phyloP scores from a whole-genome alignment of 2,329 filamentous ascomycete species.

The Pseudohalonectria lignicola region DNA sequence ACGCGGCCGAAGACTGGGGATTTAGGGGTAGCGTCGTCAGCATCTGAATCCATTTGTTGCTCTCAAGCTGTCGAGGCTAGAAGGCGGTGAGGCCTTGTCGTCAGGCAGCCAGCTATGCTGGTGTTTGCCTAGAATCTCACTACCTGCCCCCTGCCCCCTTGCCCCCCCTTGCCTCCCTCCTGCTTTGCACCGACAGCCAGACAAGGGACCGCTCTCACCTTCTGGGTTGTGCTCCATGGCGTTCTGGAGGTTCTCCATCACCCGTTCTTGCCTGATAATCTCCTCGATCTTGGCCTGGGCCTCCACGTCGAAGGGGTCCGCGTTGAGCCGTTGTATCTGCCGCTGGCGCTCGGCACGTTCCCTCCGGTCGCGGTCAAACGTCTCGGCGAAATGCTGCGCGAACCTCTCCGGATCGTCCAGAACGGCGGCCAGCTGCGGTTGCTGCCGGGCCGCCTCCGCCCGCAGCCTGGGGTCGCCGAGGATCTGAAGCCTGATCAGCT shows the following conservation, averaged over 20 bases:
- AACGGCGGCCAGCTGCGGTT: slow-evolving; percentile 66
- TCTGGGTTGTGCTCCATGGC: slow-evolving; percentile 97
- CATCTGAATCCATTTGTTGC: too few species aligned
- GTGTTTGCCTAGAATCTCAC: too few species aligned
- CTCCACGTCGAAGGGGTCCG: slow-evolving; percentile 88
- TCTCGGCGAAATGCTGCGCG: slow-evolving; percentile 56
- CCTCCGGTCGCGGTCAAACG: slow-evolving; percentile 59
- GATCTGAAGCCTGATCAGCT: slow-evolving; percentile 73
- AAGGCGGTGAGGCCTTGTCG: too few species aligned
- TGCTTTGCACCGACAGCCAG: too few species aligned
- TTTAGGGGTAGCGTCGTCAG: too few species aligned
- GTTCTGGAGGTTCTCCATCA: slow-evolving; percentile 91
- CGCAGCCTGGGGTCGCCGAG: slow-evolving; percentile 67
- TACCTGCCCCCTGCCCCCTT: too few species aligned
- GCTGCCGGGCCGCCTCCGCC: slow-evolving; percentile 57
- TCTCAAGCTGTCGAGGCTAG: too few species aligned
- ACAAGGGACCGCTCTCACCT: too few species aligned
- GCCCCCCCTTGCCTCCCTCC: too few species aligned
- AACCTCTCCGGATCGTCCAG: slow-evolving; percentile 70
- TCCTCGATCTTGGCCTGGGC: slow-evolving; percentile 90
- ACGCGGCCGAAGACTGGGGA: slow-evolving; percentile 88
- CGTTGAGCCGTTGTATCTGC: slow-evolving; percentile 76
- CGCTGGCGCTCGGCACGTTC: slow-evolving; percentile 68
- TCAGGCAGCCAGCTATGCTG: too few species aligned
- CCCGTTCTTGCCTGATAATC: slow-evolving; percentile 88